phyloP scores from a whole-genome alignment of 176 grass and related monocot genomes.

The Urochloa ruziziensis region DNA sequence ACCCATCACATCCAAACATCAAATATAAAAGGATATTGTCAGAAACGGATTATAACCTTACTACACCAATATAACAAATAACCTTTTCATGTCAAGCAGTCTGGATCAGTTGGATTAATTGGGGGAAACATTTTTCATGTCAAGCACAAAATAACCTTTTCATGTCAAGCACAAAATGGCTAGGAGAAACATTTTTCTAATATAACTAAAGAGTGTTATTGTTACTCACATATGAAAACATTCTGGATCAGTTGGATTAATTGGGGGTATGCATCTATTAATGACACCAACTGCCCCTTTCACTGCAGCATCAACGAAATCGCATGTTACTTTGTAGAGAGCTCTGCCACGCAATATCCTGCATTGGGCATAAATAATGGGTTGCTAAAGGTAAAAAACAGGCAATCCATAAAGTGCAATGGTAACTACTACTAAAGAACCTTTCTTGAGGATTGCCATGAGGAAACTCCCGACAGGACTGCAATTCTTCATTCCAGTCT shows the following conservation, averaged over 20 bases:
- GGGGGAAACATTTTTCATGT: no score
- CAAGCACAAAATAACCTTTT: no score
- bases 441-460: slow-evolving; percentile 88
- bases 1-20: background rate
- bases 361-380: slow-evolving; percentile 34
- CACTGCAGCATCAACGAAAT: slow-evolving; percentile 96
- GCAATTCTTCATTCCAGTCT: slow-evolving; percentile 98
- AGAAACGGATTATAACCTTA: background rate
- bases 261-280: slow-evolving; percentile 93
- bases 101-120: no score
- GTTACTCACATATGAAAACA: slow-evolving; percentile 99
- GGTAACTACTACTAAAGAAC: slow-evolving; percentile 33
- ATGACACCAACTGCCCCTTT: slow-evolving; percentile 99
- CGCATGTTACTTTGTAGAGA: slow-evolving; percentile 96
- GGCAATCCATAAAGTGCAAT: slow-evolving; percentile 10
- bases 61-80: background rate
- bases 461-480: slow-evolving; percentile 96
- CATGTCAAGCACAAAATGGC: background rate
- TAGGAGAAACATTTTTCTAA: background rate
- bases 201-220: background rate
- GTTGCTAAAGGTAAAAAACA: slow-evolving; percentile 7
- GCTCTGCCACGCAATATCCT: slow-evolving; percentile 97
- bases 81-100: no score
- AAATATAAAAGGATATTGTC: background rate
- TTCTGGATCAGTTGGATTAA: slow-evolving; percentile 99